These are phyloP conservation scores for Boeremia exigua DNA, from an alignment of 2,329 filamentous ascomycete genomes.

Conservation along the genomic window DNA sequence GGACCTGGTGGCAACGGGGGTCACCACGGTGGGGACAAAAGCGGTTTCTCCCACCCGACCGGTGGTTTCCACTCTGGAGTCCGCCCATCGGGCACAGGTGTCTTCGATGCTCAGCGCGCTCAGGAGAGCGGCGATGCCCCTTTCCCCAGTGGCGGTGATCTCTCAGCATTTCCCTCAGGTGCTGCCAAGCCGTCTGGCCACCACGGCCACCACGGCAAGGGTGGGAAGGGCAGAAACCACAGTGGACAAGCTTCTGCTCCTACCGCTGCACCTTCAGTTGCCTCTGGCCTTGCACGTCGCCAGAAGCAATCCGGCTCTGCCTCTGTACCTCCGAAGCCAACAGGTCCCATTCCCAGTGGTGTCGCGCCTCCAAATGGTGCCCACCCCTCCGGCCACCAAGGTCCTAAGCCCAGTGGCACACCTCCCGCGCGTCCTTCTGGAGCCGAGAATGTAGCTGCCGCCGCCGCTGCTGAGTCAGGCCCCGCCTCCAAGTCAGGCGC, in stretches of 20 bases:
- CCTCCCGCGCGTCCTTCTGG: neutral
- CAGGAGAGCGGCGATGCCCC: slow-evolving; percentile 6
- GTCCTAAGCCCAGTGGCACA: neutral
- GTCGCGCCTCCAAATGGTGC: neutral
- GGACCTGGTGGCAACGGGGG: neutral
- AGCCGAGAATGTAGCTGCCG: neutral
- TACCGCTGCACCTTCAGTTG: neutral
- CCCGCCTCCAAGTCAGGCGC: neutral
- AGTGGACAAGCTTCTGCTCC: neutral
- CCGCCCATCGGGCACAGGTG: neutral
- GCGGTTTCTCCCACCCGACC: slow-evolving; percentile 6
- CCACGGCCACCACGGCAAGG: slow-evolving; percentile 4
- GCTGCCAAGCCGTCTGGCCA: slow-evolving; percentile 8
- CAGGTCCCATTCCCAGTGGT: neutral
- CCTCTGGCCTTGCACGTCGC: slow-evolving; percentile 7
- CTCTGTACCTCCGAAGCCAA: neutral
- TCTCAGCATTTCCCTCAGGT: slow-evolving; percentile 8
- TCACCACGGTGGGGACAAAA: slow-evolving; percentile 3
- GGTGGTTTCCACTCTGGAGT: slow-evolving; percentile 1
- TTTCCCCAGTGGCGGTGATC: slow-evolving; percentile 1
- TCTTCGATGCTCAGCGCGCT: neutral
- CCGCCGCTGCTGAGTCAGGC: neutral
- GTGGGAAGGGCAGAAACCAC: neutral
- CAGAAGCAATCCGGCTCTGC: neutral
- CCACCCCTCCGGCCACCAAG: neutral